Conservation (phyloP, 1,139 yeast species). For the Suhomyces guaymorum region DNA sequence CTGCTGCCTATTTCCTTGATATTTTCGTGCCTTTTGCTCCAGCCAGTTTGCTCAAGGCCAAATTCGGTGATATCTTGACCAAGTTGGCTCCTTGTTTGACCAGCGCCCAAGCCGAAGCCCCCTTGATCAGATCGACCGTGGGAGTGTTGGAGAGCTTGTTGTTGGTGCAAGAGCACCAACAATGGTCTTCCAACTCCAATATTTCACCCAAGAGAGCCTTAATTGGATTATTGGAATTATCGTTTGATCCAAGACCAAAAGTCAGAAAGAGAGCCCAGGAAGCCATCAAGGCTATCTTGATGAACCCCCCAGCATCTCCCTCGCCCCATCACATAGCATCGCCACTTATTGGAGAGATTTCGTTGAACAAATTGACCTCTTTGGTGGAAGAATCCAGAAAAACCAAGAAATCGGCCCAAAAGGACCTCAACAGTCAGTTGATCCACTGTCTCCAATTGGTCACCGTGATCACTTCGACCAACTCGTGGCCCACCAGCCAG, state of each 20-base stretch:
- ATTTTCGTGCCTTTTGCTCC: slow-evolving; percentile 77
- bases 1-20: slow-evolving; percentile 82
- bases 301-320: slow-evolving; percentile 81
- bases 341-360: slow-evolving; percentile 63
- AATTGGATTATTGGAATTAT: slow-evolving; percentile 74
- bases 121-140: slow-evolving; percentile 76
- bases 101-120: slow-evolving; percentile 73
- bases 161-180: slow-evolving; percentile 73
- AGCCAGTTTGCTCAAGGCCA: slow-evolving; percentile 62
- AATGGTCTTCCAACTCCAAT: slow-evolving; percentile 61
- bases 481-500: slow-evolving; percentile 76
- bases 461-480: slow-evolving; percentile 65
- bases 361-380: slow-evolving; percentile 55
- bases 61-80: slow-evolving; percentile 74
- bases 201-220: slow-evolving; percentile 83
- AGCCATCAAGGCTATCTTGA: slow-evolving; percentile 63
- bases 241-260: slow-evolving; percentile 90
- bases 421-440: slow-evolving; percentile 54
- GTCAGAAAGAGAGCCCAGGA: slow-evolving; percentile 95
- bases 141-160: slow-evolving; percentile 83
- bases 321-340: slow-evolving; percentile 77
- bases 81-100: slow-evolving; percentile 82
- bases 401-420: slow-evolving; percentile 40
- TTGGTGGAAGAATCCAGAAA: slow-evolving; percentile 37
- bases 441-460: slow-evolving; percentile 80